Percentiles rank a stretch among this genome's conserved stretches.
Conservation (phyloP, 2,329 filamentous ascomycete species). For the Fonsecaea erecta region DNA sequence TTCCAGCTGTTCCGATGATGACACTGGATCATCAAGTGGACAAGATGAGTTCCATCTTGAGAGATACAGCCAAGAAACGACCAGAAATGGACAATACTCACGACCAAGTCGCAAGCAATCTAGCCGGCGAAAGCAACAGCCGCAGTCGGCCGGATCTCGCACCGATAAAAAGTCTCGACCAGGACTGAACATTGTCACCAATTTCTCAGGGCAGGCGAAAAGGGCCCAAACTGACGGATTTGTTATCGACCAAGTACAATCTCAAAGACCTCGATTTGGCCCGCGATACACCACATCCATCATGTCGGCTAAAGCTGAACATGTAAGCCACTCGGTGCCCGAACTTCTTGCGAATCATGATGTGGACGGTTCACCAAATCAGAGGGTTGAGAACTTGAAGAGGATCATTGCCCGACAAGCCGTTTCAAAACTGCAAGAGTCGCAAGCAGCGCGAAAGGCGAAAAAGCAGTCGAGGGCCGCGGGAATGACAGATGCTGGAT, state of each 20-base stretch:
- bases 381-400: background rate
- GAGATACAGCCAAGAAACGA: conserved; percentile 33
- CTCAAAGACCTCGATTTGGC: conserved; percentile 30
- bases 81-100: background rate
- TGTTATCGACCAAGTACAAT: conserved; percentile 32
- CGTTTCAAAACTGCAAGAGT: conserved; percentile 21
- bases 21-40: conserved; percentile 31
- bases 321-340: conserved; percentile 18
- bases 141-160: background rate
- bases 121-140: conserved; percentile 3
- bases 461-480: background rate
- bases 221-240: conserved; percentile 27
- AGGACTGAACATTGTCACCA: conserved; percentile 50
- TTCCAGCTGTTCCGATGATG: conserved; percentile 29
- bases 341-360: background rate
- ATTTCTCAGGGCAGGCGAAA: conserved; percentile 41
- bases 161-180: conserved; percentile 40
- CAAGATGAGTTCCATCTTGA: conserved; percentile 38
- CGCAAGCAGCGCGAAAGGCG: conserved; percentile 19
- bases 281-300: conserved; percentile 29
- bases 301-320: conserved; percentile 34
- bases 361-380: background rate
- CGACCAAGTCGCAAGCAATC: conserved; percentile 6
- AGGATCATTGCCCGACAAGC: conserved; percentile 18
- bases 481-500: background rate